These are phyloP conservation scores for Quercus agrifolia DNA, from an alignment of 306 rosid species.

Conservation along the genomic window DNA sequence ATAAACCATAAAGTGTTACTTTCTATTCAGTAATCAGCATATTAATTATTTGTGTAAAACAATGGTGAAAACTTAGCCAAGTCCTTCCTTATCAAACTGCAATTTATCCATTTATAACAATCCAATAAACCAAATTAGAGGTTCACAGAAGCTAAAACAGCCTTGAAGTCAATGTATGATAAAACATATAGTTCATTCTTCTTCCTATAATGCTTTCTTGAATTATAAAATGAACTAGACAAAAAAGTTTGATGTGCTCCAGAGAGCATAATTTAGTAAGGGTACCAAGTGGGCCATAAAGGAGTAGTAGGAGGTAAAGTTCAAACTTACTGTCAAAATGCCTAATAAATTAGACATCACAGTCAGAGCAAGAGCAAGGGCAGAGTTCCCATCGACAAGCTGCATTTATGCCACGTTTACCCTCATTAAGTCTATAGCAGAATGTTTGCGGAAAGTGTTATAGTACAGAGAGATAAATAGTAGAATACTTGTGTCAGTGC, in stretches of 20 bases:
- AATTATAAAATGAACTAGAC: not conserved
- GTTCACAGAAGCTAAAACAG: not conserved
- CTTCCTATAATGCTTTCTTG: not conserved
- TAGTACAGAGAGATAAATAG: not conserved
- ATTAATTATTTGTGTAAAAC: not conserved
- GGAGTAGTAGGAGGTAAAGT: not conserved
- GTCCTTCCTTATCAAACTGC: not conserved
- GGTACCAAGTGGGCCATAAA: not conserved
- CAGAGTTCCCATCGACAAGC: not conserved
- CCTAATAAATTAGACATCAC: slow-evolving; percentile 1
- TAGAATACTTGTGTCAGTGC: not conserved
- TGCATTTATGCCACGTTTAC: not conserved
- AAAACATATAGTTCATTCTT: not conserved
- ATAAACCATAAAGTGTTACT: not conserved
- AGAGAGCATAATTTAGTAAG: not conserved
- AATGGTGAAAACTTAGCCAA: not conserved
- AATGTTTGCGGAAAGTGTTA: not conserved
- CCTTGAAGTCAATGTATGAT: not conserved
- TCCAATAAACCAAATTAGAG: not conserved
- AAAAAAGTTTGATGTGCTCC: not conserved
- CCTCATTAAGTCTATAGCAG: not conserved
- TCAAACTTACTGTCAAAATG: not conserved
- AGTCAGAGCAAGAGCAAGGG: slow-evolving; percentile 4
- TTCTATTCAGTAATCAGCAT: no score
- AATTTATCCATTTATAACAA: not conserved